phyloP scores from a whole-genome alignment of 2,329 filamentous ascomycete species.

The Microascus cirrosus region DNA sequence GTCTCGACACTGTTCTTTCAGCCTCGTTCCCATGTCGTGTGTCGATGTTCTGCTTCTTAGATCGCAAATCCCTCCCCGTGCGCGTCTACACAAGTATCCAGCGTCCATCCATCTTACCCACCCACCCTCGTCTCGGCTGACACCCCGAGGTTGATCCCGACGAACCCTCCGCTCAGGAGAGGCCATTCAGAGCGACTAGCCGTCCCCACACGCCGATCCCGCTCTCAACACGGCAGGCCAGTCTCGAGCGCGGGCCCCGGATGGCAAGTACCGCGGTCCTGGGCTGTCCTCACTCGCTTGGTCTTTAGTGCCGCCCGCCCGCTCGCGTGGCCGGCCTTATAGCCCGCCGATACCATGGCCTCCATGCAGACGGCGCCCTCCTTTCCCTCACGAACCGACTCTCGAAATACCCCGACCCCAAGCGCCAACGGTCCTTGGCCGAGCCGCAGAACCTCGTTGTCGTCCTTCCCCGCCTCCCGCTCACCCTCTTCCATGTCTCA shows the following conservation, averaged over 20 bases:
- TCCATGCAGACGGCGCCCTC: slow-evolving; percentile 27
- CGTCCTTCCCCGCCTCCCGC: slow-evolving; percentile 51
- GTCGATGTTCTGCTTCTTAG: background rate
- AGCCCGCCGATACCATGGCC: slow-evolving; percentile 19
- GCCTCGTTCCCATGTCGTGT: too few relatives aligned
- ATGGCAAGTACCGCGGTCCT: background rate
- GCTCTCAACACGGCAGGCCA: slow-evolving; percentile 1
- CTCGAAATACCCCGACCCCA: slow-evolving; percentile 11
- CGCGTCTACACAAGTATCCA: background rate
- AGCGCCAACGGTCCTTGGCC: slow-evolving; percentile 12
- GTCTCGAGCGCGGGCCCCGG: background rate
- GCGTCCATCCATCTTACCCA: background rate
- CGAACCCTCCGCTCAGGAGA: background rate
- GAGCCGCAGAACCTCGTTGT: slow-evolving; percentile 41
- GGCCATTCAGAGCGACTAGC: background rate
- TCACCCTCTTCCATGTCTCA: slow-evolving; percentile 48
- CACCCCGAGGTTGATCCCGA: background rate
- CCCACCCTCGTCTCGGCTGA: slow-evolving; percentile 1
- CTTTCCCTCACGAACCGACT: slow-evolving; percentile 29
- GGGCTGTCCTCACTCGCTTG: background rate
- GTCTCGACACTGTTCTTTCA: background rate
- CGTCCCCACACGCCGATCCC: slow-evolving; percentile 1
- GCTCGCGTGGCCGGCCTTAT: background rate
- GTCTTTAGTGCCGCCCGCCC: background rate
- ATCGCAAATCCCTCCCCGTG: background rate